Evolutionary conservation across 768 basidiomycete genomes (phyloP), one percentile per base, ranked within the genome.

Genomic region (Phlebiopsis gigantea): DNA sequence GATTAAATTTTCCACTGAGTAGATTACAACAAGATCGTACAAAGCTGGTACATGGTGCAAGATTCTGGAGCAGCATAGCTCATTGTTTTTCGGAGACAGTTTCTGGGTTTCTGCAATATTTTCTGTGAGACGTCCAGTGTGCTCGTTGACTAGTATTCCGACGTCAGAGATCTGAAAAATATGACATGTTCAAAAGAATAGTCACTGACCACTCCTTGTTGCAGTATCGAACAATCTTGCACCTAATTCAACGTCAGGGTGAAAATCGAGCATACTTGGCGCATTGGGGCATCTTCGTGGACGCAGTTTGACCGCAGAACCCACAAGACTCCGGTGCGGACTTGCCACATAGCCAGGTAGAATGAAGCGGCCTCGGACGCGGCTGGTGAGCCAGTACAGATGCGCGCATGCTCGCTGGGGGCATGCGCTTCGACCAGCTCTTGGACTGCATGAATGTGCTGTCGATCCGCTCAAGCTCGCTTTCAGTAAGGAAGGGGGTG

Each of bases 391-490:
- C 65, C 3, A 59, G 26, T 5, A 68, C 67, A 42, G 56, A 22
- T 25, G 59, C 47, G 45, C 63, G 63, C 52, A 65, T 42, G 29
- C 17, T 44, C 12, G 46, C 25, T 28, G 52, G 59, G 1, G 63
- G 57, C 47, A 48, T 17, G 8, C 17, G 34, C 34, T 39, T 54
- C 46, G 47, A 61, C 53, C 45, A 46, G 26, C 29, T 62, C 24
- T 24, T 28, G 4, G 19, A 25, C 22, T 48, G 57, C 22, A 46
- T 46, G 14, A 61, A 15, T 21, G 58, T 49, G 39, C 61, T 68
- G 61, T 72, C 69, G 43, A 72, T 69, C 52, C 66, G 67, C 60
- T 69, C 67, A 4, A 69, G 42, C 48, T 72, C 71, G 45, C 53
- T 56, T 6, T 51, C 39, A 6, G 65, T 55, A 1, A 72, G 60